These are phyloP conservation scores for Pogostemon cablin DNA, from an alignment of 257 asterid genomes.

Conservation along the genomic window DNA sequence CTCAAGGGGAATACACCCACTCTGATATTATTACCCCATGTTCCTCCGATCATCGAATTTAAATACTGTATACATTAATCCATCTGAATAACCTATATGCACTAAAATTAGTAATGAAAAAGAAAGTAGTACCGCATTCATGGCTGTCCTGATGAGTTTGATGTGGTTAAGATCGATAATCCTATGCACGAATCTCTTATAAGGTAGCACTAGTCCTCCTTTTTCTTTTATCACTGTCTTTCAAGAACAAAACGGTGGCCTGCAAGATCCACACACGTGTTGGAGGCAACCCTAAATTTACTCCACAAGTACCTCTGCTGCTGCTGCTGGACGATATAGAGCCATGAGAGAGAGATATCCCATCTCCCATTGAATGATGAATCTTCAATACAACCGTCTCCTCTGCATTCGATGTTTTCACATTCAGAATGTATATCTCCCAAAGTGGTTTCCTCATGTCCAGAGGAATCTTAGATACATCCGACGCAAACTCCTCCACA, in stretches of 20 bases:
- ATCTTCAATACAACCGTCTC: conserved; percentile 32
- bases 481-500: conserved; percentile 35
- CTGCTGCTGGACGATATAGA: not conserved
- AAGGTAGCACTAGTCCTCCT: not conserved
- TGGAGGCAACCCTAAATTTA: conserved; percentile 17
- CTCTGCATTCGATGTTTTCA: conserved; percentile 44
- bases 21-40: too few relatives aligned
- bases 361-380: conserved; percentile 57
- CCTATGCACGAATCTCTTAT: conserved; percentile 39
- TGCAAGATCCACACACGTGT: conserved; percentile 33
- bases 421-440: conserved; percentile 51
- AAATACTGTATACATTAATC: too few relatives aligned
- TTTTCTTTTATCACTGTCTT: conserved; percentile 42
- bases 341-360: conserved; percentile 46
- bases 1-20: too few relatives aligned
- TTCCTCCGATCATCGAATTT: not conserved
- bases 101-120: too few relatives aligned
- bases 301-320: conserved; percentile 30
- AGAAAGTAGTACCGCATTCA: conserved; percentile 52
- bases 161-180: conserved; percentile 45
- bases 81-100: too few relatives aligned
- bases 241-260: conserved; percentile 35
- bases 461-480: conserved; percentile 33
- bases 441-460: conserved; percentile 47
- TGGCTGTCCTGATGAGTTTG: conserved; percentile 49